Conservation (phyloP, 2,329 filamentous ascomycete genomes). For the Penicillium sp. region DNA sequence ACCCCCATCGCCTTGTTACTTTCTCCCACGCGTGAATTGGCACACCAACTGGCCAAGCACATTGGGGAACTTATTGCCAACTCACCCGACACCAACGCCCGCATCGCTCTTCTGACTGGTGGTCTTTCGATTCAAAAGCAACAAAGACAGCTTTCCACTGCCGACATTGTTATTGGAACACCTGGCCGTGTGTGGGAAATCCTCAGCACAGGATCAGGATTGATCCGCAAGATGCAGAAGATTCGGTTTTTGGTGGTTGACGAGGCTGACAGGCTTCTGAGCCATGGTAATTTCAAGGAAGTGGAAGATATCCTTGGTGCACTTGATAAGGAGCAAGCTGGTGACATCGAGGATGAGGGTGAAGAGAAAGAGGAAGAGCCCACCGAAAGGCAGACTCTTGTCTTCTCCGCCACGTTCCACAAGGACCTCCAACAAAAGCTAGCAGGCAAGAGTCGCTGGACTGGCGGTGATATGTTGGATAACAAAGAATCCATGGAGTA, state of each 20-base stretch:
- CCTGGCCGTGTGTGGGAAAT: conserved; percentile 95
- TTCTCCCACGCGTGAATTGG: conserved; percentile 89
- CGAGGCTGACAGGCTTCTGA: conserved; percentile 88
- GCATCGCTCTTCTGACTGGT: conserved; percentile 84
- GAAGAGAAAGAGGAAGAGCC: conserved; percentile 42
- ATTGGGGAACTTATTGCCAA: conserved; percentile 72
- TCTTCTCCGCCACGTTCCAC: conserved; percentile 96
- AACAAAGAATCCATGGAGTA: conserved; percentile 89
- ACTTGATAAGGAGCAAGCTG: conserved; percentile 66
- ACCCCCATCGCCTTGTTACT: conserved; percentile 76
- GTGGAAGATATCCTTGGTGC: conserved; percentile 82
- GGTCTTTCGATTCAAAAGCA: conserved; percentile 95
- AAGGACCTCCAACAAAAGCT: conserved; percentile 90
- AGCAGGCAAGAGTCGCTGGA: conserved; percentile 69
- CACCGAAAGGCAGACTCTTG: conserved; percentile 73
- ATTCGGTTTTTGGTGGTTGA: conserved; percentile 87
- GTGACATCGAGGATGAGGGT: conserved; percentile 30
- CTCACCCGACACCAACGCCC: conserved; percentile 61
- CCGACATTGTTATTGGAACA: conserved; percentile 91
- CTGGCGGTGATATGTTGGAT: conserved; percentile 62
- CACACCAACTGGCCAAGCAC: conserved; percentile 86
- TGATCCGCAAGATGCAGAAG: conserved; percentile 70
- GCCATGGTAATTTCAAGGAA: conserved; percentile 94
- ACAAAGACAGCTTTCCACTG: conserved; percentile 76
- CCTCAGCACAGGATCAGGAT: conserved; percentile 70